Evolutionary conservation across 345 rosid species (phyloP).

Genomic region (Microcos paniculata): DNA sequence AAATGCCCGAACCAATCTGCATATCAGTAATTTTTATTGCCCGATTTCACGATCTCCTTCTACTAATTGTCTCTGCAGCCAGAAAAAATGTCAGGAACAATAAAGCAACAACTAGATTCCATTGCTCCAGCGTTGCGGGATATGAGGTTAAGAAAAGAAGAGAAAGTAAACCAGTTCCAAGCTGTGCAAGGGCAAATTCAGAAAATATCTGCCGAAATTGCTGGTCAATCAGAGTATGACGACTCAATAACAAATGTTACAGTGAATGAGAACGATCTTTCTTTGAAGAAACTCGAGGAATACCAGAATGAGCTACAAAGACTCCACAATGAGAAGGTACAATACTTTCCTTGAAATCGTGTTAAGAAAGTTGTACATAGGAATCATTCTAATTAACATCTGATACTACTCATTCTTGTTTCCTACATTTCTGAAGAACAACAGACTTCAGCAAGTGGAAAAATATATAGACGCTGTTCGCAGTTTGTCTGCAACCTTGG

Average conservation of each 20-base stretch:
- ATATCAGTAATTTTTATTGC: background rate
- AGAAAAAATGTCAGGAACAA: conserved; percentile 80
- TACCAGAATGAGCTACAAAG: conserved; percentile 79
- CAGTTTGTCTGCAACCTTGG: conserved; percentile 68
- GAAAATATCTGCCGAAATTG: conserved; percentile 83
- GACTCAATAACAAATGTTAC: conserved; percentile 54
- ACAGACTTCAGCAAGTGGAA: conserved; percentile 86
- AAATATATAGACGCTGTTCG: conserved; percentile 58
- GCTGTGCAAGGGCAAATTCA: conserved; percentile 80
- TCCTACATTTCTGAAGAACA: conserved; percentile 50
- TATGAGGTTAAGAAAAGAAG: conserved; percentile 86
- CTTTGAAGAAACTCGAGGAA: conserved; percentile 89
- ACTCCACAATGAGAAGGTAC: conserved; percentile 88
- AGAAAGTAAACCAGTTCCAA: conserved; percentile 71
- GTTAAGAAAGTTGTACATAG: background rate
- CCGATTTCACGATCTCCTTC: background rate
- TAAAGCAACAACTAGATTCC: conserved; percentile 86
- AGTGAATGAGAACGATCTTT: conserved; percentile 81
- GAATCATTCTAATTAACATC: background rate
- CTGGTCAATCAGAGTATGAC: conserved; percentile 73
- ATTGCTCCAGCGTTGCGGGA: conserved; percentile 87
- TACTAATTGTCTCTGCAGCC: conserved; percentile 51
- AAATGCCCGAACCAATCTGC: background rate
- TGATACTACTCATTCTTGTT: conserved; percentile 11
- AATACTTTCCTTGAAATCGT: background rate